These are phyloP conservation scores for Nepenthes mirabilis DNA, from an alignment of 148 eudicot genomes.

Conservation along the genomic window DNA sequence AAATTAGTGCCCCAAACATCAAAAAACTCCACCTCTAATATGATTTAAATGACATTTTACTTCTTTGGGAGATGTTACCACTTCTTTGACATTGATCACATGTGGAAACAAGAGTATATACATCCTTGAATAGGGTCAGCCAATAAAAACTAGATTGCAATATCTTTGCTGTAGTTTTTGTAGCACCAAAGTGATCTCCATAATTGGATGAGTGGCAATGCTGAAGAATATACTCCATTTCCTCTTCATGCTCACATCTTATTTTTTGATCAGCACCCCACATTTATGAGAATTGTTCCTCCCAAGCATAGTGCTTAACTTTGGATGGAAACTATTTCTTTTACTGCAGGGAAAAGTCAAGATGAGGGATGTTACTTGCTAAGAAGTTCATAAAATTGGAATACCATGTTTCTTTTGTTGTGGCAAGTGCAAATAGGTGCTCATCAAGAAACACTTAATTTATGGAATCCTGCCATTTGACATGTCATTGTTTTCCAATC, in stretches of 20 bases:
- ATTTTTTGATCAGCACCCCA: not conserved
- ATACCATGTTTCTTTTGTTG: not conserved
- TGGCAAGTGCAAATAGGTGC: not conserved
- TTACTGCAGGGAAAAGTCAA: slow-evolving; percentile 1
- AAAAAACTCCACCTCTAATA: slow-evolving; percentile 3
- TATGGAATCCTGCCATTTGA: not conserved
- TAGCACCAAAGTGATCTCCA: not conserved
- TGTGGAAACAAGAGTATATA: not conserved
- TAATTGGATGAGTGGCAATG: not conserved
- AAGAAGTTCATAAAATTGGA: slow-evolving; percentile 4
- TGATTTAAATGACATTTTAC: slow-evolving; percentile 6
- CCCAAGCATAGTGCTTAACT: slow-evolving; percentile 4
- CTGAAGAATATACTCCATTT: not conserved
- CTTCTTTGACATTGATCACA: slow-evolving; percentile 6
- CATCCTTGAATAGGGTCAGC: slow-evolving; percentile 2
- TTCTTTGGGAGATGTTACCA: not conserved
- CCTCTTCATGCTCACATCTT: not conserved
- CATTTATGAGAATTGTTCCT: not conserved
- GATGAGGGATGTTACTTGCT: not conserved
- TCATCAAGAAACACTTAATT: not conserved
- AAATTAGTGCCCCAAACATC: slow-evolving; percentile 5
- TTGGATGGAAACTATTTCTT: slow-evolving; percentile 5
- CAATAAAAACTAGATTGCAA: slow-evolving; percentile 3
- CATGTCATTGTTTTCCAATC: not conserved
- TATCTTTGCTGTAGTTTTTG: not conserved